Base-by-base conservation (phyloP, 2,329 filamentous ascomycete genomes). In the Aspergillus jensenii region DNA sequence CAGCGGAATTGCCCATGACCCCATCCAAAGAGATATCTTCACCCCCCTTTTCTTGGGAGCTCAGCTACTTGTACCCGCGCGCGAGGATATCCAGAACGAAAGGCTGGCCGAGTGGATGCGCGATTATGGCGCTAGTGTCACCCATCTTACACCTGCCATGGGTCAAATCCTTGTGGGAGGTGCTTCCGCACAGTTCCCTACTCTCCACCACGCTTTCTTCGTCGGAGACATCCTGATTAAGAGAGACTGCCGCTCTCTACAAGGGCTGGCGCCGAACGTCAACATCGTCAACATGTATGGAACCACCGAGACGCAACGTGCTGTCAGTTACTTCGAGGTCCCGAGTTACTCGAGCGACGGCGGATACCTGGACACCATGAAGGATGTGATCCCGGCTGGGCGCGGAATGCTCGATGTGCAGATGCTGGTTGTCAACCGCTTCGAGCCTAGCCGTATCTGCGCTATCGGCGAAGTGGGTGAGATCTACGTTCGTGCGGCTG, bases 141-240 rank as follows among this genome's bases (percentile, higher is more conserved):
- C 89, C 12, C 95, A 98, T 75, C 78, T 98, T 40, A 99, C 95
- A 1, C 95, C 95, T 9, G 95, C 95, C 57, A 97, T 98, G 93
- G 93, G 93, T 55, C 91, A 97, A 67, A 95, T 98, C 60, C 79
- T 98, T 2, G 88, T 93, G n/a, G 93, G 92, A 44, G 91, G 90
- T 64, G 90, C 91, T 23, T 87, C 79, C 3, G 87, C 90, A 0
- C 76, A 90, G 64, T 96, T 97, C 68, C 89, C 91, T 1, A 81
- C 83, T 12, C 80, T 98, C n/a, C 82, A 88, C 58, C 82, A 86
- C 57, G 91, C 88, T 17, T 93, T 98, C 80, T 98, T 93, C 62
- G 93, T 98, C 1, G 95, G 95, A 33, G 93, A 98, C 69, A 81
- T 97, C 35, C 76, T 98, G 48, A 96, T 91, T 62, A 96, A 87